Percentiles rank a stretch among this genome's conserved stretches.
phyloP scores from a whole-genome alignment of 331 rosid species.

The Ulmus americana region DNA sequence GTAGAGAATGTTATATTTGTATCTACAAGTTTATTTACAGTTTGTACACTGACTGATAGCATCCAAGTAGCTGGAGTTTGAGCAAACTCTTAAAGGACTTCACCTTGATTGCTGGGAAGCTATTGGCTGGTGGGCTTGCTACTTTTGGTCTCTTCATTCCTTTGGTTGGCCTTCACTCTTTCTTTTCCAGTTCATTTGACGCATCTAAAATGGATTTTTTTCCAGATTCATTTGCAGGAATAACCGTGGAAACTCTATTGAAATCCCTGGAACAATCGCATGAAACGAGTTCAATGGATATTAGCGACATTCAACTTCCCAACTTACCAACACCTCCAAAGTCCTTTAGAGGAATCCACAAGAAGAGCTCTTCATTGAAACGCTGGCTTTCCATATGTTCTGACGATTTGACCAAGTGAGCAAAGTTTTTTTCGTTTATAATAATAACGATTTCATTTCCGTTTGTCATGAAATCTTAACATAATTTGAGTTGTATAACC shows the following conservation, averaged over 20 bases:
- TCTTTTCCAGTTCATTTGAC: not conserved
- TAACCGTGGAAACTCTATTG: slow-evolving; percentile 51
- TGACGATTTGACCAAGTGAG: slow-evolving; percentile 70
- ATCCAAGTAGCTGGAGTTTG: slow-evolving; percentile 77
- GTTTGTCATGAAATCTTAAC: slow-evolving; percentile 2
- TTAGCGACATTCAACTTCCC: slow-evolving; percentile 55
- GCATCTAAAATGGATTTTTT: slow-evolving; percentile 28
- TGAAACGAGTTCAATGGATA: slow-evolving; percentile 43
- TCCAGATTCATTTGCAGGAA: slow-evolving; percentile 63
- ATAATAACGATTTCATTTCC: not conserved
- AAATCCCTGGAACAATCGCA: slow-evolving; percentile 52
- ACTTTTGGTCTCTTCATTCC: slow-evolving; percentile 20
- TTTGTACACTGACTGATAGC: slow-evolving; percentile 44
- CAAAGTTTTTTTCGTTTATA: slow-evolving; percentile 5
- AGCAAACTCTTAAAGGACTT: slow-evolving; percentile 72
- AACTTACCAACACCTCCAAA: slow-evolving; percentile 76
- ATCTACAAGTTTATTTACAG: slow-evolving; percentile 23
- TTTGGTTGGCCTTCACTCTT: slow-evolving; percentile 11
- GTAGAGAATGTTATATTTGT: slow-evolving; percentile 11
- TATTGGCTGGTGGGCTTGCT: slow-evolving; percentile 64
- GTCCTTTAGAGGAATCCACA: slow-evolving; percentile 73
- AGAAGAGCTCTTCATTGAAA: slow-evolving; percentile 75
- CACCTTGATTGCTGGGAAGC: slow-evolving; percentile 52
- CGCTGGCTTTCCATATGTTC: slow-evolving; percentile 94
- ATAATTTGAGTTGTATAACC: slow-evolving; percentile 13